A percentile compares a stretch with the other conserved stretches of the same genome.
phyloP scores from a whole-genome alignment of 1,284 basidiomycete species.

The Trametes hirsuta region DNA sequence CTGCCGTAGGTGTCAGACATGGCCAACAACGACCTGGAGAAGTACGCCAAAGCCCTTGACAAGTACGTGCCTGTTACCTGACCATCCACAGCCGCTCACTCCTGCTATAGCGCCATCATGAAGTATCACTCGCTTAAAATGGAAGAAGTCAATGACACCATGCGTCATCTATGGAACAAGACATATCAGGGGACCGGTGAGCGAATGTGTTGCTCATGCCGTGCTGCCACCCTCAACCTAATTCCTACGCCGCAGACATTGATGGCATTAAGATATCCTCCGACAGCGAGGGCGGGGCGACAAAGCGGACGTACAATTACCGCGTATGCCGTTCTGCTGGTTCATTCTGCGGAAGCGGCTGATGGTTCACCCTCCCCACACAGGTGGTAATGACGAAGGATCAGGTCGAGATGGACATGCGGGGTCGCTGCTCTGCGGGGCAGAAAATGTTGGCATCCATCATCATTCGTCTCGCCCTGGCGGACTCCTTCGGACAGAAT shows the following conservation, averaged over 20 bases:
- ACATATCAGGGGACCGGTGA: conserved; percentile 97
- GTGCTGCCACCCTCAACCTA: not conserved
- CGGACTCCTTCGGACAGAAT: conserved; percentile 96
- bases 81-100: not conserved
- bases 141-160: conserved; percentile 99
- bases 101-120: conserved; percentile 85
- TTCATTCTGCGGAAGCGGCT: not conserved
- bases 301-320: conserved; percentile 97
- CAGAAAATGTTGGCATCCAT: conserved; percentile 99
- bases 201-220: conserved; percentile 19
- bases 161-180: conserved; percentile 96
- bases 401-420: conserved; percentile 99
- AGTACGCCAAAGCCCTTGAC: conserved; percentile 95
- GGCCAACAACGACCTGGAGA: conserved; percentile 94
- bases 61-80: conserved; percentile 56
- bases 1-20: conserved; percentile 82
- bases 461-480: conserved; percentile 96
- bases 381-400: conserved; percentile 99
- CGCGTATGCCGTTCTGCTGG: conserved; percentile 48
- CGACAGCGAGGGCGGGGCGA: conserved; percentile 84
- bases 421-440: conserved; percentile 96
- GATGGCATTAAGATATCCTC: conserved; percentile 97
- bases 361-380: conserved; percentile 28
- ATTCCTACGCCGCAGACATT: conserved; percentile 68
- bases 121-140: conserved; percentile 98